Evolutionary conservation across 2,329 filamentous ascomycete species (phyloP).

Genomic region (Sarocladiaceae sp.): DNA sequence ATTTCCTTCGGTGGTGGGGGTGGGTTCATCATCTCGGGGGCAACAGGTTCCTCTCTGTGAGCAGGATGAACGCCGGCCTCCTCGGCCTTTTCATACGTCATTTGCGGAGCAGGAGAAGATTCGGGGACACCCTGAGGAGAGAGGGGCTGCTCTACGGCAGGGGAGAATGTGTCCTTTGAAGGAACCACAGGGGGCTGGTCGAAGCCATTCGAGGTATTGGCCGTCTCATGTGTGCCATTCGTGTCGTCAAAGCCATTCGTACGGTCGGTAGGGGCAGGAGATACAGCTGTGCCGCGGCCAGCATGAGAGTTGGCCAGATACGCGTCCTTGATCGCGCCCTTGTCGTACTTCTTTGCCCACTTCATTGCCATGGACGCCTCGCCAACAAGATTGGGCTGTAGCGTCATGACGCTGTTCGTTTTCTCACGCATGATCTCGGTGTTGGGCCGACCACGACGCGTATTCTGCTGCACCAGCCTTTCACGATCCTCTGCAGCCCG

Average conservation of each 20-base stretch:
- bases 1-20: constrained; percentile 20
- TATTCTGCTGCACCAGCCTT: constrained; percentile 33
- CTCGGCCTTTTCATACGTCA: constrained; percentile 6
- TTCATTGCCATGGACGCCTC: constrained; percentile 94
- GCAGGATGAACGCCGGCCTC: constrained; percentile 3
- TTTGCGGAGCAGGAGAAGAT: constrained; percentile 4
- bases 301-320: constrained; percentile 73
- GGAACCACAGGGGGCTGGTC: constrained; percentile 36
- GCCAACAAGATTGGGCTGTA: constrained; percentile 78
- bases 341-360: constrained; percentile 95
- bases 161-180: constrained; percentile 32
- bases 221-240: constrained; percentile 11
- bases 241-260: constrained; percentile 20
- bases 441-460: constrained; percentile 52
- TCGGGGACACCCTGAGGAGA: constrained; percentile 14
- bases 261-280: constrained; percentile 29
- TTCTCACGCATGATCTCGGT: constrained; percentile 59
- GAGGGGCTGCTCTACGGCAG: constrained; percentile 12
- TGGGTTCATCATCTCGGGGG: background rate
- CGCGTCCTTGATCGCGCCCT: constrained; percentile 77
- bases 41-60: background rate
- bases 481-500: constrained; percentile 66
- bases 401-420: constrained; percentile 84
- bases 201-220: constrained; percentile 11
- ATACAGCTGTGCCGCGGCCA: constrained; percentile 56